These are phyloP conservation scores for Boechera stricta DNA, from an alignment of 345 rosid species.

Conservation along the genomic window DNA sequence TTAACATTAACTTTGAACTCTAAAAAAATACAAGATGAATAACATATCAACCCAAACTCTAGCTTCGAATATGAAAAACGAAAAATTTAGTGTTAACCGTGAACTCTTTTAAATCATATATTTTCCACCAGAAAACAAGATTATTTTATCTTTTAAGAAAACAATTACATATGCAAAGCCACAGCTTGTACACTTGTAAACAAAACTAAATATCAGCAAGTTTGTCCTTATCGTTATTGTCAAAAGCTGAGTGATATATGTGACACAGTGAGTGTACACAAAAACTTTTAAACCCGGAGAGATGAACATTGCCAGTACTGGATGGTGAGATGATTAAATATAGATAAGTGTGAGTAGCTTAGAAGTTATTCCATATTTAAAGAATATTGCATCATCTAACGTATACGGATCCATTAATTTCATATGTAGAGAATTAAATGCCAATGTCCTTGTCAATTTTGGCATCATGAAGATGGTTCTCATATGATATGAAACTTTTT, in stretches of 20 bases:
- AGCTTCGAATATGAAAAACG: background rate
- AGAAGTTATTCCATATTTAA: slow-evolving; percentile 29
- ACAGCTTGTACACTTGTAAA: slow-evolving; percentile 9
- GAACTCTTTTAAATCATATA: background rate
- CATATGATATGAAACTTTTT: background rate
- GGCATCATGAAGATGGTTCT: slow-evolving; percentile 6
- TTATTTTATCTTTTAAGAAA: background rate
- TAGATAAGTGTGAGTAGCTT: slow-evolving; percentile 24
- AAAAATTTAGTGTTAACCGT: background rate
- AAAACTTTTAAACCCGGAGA: background rate
- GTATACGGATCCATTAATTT: background rate
- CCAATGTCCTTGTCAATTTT: slow-evolving; percentile 17
- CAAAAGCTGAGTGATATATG: slow-evolving; percentile 17
- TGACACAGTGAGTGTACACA: slow-evolving; percentile 19
- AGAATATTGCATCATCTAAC: slow-evolving; percentile 25
- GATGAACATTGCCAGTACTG: slow-evolving; percentile 1
- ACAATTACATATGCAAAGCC: background rate
- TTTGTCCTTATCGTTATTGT: background rate
- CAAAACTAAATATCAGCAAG: background rate
- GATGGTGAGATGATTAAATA: slow-evolving; percentile 36
- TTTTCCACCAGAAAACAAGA: slow-evolving; percentile 12
- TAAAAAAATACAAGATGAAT: background rate
- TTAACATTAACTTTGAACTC: background rate
- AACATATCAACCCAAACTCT: background rate
- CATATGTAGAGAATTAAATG: slow-evolving; percentile 14